Percentiles rank a stretch among this genome's conserved stretches.
phyloP scores from a whole-genome alignment of 169 alveolate species.

The Plasmodium reichenowi region DNA sequence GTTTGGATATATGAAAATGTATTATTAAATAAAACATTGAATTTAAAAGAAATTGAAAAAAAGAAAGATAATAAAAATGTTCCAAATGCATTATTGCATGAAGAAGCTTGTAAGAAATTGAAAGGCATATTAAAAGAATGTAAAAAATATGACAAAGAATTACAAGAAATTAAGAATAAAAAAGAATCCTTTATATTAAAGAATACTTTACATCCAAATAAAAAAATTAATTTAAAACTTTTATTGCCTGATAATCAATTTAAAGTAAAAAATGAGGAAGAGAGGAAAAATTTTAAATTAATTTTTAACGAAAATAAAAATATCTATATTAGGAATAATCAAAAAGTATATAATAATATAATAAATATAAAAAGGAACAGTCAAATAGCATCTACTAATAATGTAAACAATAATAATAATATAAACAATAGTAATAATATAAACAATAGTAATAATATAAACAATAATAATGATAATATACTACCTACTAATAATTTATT shows the following conservation, averaged over 20 bases:
- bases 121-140: conserved; percentile 50
- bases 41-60: neutral
- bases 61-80: neutral
- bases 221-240: conserved; percentile 26
- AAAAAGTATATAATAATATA: neutral
- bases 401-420: no score
- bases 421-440: neutral
- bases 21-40: conserved; percentile 2
- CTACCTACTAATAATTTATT: neutral
- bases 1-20: conserved; percentile 70
- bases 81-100: no score
- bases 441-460: neutral
- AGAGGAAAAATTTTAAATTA: conserved; percentile 7
- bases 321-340: neutral
- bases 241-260: conserved; percentile 15
- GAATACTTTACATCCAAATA: conserved; percentile 6
- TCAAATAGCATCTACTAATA: neutral
- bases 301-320: conserved; percentile 2
- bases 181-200: neutral
- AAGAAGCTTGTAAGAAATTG: conserved; percentile 43
- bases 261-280: conserved; percentile 7
- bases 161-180: conserved; percentile 23
- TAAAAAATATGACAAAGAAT: conserved; percentile 50
- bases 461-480: neutral
- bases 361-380: neutral